These are phyloP conservation scores for Corymbia citriodora DNA, from an alignment of 441 rosid species.

Conservation along the genomic window DNA sequence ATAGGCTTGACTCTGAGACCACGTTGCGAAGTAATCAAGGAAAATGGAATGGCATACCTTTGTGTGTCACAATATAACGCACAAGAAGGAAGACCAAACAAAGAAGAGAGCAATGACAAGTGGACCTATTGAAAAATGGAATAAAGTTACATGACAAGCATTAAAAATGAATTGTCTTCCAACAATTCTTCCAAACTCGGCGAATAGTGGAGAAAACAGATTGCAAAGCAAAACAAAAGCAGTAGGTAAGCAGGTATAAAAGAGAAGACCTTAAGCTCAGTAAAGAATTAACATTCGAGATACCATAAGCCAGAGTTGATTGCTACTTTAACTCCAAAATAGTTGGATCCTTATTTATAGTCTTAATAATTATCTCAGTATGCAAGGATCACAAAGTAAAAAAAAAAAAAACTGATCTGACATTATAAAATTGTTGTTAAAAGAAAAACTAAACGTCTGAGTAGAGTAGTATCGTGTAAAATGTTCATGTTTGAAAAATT, in stretches of 20 bases:
- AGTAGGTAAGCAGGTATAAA: not conserved
- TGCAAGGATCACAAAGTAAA: too few relatives aligned
- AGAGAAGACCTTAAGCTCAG: too few relatives aligned
- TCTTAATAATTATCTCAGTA: too few relatives aligned
- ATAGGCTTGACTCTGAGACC: not conserved
- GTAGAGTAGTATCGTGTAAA: too few relatives aligned
- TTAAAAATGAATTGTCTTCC: not conserved
- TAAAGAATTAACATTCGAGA: too few relatives aligned
- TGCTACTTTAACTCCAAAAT: too few relatives aligned
- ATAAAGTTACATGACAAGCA: not conserved
- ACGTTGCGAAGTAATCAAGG: not conserved
- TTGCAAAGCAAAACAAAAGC: not conserved
- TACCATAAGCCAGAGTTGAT: too few relatives aligned
- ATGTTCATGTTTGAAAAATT: too few relatives aligned
- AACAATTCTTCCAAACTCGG: not conserved
- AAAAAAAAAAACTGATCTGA: too few relatives aligned
- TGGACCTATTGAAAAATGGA: not conserved
- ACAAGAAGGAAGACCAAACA: not conserved
- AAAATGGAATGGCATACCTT: not conserved
- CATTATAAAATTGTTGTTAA: too few relatives aligned
- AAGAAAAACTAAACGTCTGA: too few relatives aligned
- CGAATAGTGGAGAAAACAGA: not conserved
- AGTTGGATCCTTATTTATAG: too few relatives aligned
- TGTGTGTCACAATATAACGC: not conserved
- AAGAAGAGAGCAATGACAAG: not conserved